These are phyloP conservation scores for Ascoidea asiatica DNA, from an alignment of 805 yeast genomes.

Conservation along the genomic window DNA sequence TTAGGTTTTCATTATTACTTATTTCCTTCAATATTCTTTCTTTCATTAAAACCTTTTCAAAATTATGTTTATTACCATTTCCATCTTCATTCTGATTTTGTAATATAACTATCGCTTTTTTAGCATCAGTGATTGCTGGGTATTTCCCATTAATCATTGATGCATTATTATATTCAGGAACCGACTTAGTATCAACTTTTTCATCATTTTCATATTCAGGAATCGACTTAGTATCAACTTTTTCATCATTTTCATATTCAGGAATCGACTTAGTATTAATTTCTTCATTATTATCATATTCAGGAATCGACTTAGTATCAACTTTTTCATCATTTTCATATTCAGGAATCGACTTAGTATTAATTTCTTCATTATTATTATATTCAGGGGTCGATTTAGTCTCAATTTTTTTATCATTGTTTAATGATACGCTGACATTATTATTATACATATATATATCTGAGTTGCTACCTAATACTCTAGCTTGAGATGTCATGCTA, in stretches of 20 bases:
- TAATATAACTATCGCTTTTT: not conserved
- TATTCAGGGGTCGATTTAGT: not conserved
- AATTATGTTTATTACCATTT: not conserved
- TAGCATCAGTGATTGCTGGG: not conserved
- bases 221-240: not conserved
- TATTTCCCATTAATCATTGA: not conserved
- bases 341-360: not conserved
- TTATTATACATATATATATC: too few relatives aligned
- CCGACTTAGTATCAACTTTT: not conserved
- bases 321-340: not conserved
- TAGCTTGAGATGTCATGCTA: too few relatives aligned
- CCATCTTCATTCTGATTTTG: too few relatives aligned
- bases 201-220: not conserved
- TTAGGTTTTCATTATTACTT: not conserved
- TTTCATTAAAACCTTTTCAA: not conserved
- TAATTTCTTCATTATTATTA: not conserved
- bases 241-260: not conserved
- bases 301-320: not conserved
- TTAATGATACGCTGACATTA: too few relatives aligned
- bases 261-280: not conserved
- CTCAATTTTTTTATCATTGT: not conserved
- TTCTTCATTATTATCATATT: not conserved
- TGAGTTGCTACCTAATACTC: too few relatives aligned
- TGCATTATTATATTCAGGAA: not conserved
- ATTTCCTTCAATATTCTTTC: not conserved